These are phyloP conservation scores for Wickerhamiella vanderwaltii DNA, from an alignment of 805 yeast genomes.

Conservation along the genomic window DNA sequence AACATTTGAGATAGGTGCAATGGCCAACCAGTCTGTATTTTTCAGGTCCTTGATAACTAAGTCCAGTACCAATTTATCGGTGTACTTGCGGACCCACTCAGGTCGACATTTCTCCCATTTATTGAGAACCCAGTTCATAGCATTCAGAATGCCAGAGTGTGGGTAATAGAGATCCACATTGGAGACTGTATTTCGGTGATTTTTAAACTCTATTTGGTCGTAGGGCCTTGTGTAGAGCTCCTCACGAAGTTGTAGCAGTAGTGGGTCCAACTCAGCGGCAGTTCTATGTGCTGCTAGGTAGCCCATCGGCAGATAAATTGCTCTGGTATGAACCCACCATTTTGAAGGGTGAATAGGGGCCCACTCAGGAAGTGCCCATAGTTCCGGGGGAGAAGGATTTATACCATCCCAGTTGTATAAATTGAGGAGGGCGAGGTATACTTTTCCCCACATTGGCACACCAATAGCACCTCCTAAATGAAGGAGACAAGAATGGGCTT, in stretches of 20 bases:
- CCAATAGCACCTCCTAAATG: slow-evolving; percentile 81
- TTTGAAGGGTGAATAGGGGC: slow-evolving; percentile 84
- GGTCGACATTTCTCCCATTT: slow-evolving; percentile 70
- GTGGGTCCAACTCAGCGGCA: slow-evolving; percentile 48
- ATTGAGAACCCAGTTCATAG: slow-evolving; percentile 46
- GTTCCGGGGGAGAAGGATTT: slow-evolving; percentile 94
- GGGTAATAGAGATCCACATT: slow-evolving; percentile 92
- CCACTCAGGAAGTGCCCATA: slow-evolving; percentile 75
- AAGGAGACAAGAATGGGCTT: slow-evolving; percentile 59
- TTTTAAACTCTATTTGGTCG: slow-evolving; percentile 51
- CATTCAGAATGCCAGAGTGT: slow-evolving; percentile 56
- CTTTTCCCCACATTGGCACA: slow-evolving; percentile 95
- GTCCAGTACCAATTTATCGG: slow-evolving; percentile 44
- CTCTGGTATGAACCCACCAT: slow-evolving; percentile 99
- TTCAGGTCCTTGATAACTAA: slow-evolving; percentile 58
- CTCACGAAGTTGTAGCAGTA: slow-evolving; percentile 50
- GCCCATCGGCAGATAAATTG: slow-evolving; percentile 77
- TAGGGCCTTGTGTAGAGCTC: slow-evolving; percentile 68
- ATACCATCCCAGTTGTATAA: slow-evolving; percentile 93
- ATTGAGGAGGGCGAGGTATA: slow-evolving; percentile 71
- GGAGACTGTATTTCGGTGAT: slow-evolving; percentile 73
- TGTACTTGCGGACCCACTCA: slow-evolving; percentile 44
- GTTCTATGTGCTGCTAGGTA: slow-evolving; percentile 52
- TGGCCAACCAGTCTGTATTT: slow-evolving; percentile 71
- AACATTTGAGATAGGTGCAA: slow-evolving; percentile 90